Evolutionary conservation across 2,329 filamentous ascomycete species (phyloP).

Genomic region (Onygena corvina): DNA sequence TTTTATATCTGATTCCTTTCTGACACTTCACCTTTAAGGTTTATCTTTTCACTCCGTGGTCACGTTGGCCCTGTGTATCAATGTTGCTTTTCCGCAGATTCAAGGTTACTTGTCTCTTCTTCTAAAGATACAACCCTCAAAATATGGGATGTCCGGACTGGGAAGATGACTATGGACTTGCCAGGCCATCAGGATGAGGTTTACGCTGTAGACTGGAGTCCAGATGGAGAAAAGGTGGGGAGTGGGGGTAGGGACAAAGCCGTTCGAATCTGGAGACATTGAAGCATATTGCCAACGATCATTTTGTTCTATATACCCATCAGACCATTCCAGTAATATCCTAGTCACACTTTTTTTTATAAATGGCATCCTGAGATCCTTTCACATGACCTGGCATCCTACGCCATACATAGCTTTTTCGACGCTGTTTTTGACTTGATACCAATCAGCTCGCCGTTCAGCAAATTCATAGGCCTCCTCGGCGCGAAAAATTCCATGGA

Average conservation of each 20-base stretch:
- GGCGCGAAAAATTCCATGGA: conserved; percentile 81
- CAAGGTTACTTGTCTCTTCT: conserved; percentile 70
- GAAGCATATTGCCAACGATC: not conserved
- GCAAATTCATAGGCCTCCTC: conserved; percentile 98
- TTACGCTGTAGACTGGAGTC: conserved; percentile 89
- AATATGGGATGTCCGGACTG: conserved; percentile 81
- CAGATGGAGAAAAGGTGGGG: conserved; percentile 75
- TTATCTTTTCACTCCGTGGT: conserved; percentile 75
- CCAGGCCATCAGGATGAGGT: conserved; percentile 89
- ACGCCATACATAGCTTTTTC: conserved; percentile 96
- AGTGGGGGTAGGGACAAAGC: conserved; percentile 88
- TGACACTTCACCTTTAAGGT: conserved; percentile 59
- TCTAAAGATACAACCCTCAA: conserved; percentile 91
- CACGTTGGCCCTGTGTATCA: conserved; percentile 90
- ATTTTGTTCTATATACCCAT: not conserved
- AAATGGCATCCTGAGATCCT: too few relatives aligned
- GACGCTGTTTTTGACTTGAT: conserved; percentile 72
- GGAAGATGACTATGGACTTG: conserved; percentile 69
- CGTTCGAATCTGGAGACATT: conserved; percentile 54
- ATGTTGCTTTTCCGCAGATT: conserved; percentile 84
- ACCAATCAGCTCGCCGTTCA: conserved; percentile 89
- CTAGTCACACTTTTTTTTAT: too few relatives aligned
- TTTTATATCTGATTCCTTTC: conserved; percentile 87
- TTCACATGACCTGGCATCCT: conserved; percentile 74
- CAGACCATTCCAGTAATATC: conserved; percentile 22